Conservation (phyloP, 2,329 filamentous ascomycete genomes). For the Metarhizium anisopliae region DNA sequence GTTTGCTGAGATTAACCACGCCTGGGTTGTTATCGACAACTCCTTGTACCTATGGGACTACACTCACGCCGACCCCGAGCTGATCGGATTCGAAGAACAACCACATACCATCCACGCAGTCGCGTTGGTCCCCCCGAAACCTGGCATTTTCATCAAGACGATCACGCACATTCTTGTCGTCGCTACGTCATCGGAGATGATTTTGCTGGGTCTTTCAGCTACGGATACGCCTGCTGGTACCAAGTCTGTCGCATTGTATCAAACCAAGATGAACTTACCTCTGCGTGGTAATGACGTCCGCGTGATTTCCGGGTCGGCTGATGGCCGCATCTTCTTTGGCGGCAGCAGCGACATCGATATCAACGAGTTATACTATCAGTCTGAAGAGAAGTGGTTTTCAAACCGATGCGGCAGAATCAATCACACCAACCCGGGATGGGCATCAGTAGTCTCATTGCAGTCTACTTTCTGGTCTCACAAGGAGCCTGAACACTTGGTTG, state of each 20-base stretch:
- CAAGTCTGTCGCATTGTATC: slow-evolving; percentile 69
- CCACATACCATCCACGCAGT: slow-evolving; percentile 84
- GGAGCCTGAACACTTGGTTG: slow-evolving; percentile 55
- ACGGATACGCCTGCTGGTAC: slow-evolving; percentile 58
- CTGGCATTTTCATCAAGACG: slow-evolving; percentile 75
- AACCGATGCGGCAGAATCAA: slow-evolving; percentile 82
- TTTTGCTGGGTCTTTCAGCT: slow-evolving; percentile 76
- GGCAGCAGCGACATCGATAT: slow-evolving; percentile 76
- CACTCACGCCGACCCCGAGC: slow-evolving; percentile 79
- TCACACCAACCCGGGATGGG: slow-evolving; percentile 69
- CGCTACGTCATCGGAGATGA: slow-evolving; percentile 75
- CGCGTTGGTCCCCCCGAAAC: slow-evolving; percentile 73
- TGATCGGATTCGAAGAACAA: slow-evolving; percentile 88
- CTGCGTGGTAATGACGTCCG: slow-evolving; percentile 69
- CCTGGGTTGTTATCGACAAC: slow-evolving; percentile 94
- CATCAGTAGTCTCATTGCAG: slow-evolving; percentile 48
- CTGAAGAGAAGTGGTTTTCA: slow-evolving; percentile 95
- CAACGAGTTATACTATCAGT: slow-evolving; percentile 91
- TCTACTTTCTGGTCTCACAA: slow-evolving; percentile 41
- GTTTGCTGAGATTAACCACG: slow-evolving; percentile 89
- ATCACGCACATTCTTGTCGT: slow-evolving; percentile 87
- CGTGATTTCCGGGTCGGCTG: slow-evolving; percentile 70
- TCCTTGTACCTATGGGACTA: slow-evolving; percentile 97
- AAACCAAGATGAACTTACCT: slow-evolving; percentile 76
- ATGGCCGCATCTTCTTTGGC: slow-evolving; percentile 89